phyloP scores from a whole-genome alignment of 2,329 filamentous ascomycete species.

The Xylaria sp. region DNA sequence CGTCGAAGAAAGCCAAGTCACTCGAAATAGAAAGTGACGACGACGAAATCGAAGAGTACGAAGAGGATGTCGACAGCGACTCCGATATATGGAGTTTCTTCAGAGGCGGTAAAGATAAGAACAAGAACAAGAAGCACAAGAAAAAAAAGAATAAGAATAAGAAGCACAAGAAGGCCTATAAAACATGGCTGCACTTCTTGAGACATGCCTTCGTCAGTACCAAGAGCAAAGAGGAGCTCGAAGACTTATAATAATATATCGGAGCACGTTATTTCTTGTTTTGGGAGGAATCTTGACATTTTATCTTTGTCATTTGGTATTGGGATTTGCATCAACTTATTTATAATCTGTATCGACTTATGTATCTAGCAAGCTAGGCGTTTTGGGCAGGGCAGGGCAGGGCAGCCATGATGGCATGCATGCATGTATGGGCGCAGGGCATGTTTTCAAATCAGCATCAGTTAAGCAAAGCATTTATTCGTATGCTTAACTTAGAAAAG shows the following conservation, averaged over 20 bases:
- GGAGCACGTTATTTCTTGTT: conserved; percentile 1
- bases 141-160: conserved; percentile 55
- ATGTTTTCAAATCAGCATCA: conserved; percentile 8
- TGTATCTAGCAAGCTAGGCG: conserved; percentile 33
- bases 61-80: conserved; percentile 47
- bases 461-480: background rate
- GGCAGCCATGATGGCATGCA: background rate
- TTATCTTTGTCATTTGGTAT: conserved; percentile 5
- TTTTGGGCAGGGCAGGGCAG: conserved; percentile 13
- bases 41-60: conserved; percentile 42
- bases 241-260: conserved; percentile 51
- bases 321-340: conserved; percentile 16
- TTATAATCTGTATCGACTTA: conserved; percentile 3
- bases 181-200: conserved; percentile 82
- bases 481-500: background rate
- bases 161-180: conserved; percentile 69
- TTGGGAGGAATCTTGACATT: conserved; percentile 5
- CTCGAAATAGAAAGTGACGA: conserved; percentile 25
- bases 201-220: conserved; percentile 83
- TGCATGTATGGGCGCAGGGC: conserved; percentile 20
- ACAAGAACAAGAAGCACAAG: conserved; percentile 58
- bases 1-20: conserved; percentile 47
- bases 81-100: background rate
- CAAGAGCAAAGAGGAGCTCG: conserved; percentile 72
- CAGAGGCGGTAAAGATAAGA: conserved; percentile 68